Conservation (phyloP, 495 filamentous ascomycete species). For the Xeromyces bisporus region DNA sequence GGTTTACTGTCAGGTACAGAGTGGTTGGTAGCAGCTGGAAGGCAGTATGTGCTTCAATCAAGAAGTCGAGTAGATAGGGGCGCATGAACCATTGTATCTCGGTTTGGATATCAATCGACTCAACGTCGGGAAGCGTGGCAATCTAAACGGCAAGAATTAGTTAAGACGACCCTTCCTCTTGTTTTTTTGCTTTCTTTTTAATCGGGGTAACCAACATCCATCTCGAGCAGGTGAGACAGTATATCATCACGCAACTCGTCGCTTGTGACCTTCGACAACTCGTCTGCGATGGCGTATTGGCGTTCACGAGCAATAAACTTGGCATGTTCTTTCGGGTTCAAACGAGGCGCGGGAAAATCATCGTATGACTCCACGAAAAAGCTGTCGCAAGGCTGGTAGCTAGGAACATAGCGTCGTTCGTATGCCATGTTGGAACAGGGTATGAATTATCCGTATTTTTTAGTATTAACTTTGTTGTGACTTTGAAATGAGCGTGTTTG, state of each 20-base stretch:
- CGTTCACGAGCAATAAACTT: conserved; percentile 57
- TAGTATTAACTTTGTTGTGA: conserved; percentile 1
- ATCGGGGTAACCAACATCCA: conserved; percentile 57
- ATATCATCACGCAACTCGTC: conserved; percentile 90
- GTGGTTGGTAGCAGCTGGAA: conserved; percentile 91
- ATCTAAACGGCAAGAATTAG: conserved; percentile 41
- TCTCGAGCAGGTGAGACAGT: conserved; percentile 79
- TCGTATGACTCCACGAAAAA: conserved; percentile 83
- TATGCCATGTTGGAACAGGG: conserved; percentile 51
- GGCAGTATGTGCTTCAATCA: conserved; percentile 89
- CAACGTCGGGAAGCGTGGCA: conserved; percentile 85
- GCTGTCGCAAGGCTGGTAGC: conserved; percentile 46
- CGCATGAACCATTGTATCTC: conserved; percentile 99
- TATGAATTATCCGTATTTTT: conserved; percentile 1
- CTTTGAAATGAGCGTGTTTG: conserved; percentile 20
- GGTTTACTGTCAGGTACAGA: conserved; percentile 86
- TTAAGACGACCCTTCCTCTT: no score
- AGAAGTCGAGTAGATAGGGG: conserved; percentile 93
- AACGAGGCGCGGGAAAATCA: conserved; percentile 24
- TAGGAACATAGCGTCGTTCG: conserved; percentile 32
- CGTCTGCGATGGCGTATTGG: conserved; percentile 71
- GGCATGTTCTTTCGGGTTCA: conserved; percentile 45
- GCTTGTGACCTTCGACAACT: conserved; percentile 62
- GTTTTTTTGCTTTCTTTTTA: no score
- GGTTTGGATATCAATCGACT: conserved; percentile 94